Evolutionary conservation across 2,329 filamentous ascomycete species (phyloP).

Genomic region (Fusarium aywerte): DNA sequence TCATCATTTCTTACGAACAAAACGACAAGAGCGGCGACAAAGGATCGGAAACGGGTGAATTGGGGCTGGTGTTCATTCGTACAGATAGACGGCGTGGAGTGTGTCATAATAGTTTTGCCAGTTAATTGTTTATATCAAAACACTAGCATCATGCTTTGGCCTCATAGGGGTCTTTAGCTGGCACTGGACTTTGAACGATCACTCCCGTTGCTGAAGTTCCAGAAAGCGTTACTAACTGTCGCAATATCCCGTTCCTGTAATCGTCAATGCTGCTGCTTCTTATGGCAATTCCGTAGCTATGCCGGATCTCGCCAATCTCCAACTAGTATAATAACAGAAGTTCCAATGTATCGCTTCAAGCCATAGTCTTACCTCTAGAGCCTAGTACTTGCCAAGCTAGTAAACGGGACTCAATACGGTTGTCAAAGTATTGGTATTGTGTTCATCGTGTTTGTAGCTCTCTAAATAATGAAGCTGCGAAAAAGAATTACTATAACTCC

Average conservation of each 20-base stretch:
- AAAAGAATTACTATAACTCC: constrained; percentile 15
- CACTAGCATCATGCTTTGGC: constrained; percentile 24
- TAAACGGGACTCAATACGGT: neutral
- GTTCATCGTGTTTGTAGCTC: neutral
- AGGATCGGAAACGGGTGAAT: constrained; percentile 19
- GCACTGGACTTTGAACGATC: constrained; percentile 5
- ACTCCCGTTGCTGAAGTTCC: neutral
- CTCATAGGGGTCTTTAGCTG: constrained; percentile 1
- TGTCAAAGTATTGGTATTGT: neutral
- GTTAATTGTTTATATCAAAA: constrained; percentile 39
- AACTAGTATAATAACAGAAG: neutral
- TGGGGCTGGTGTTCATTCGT: constrained; percentile 20
- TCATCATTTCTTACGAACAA: constrained; percentile 40
- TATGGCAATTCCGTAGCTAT: neutral
- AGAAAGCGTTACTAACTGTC: neutral
- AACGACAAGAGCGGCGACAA: constrained; percentile 27
- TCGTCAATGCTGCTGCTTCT: neutral
- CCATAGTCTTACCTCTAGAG: too few species aligned
- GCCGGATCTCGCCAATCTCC: neutral
- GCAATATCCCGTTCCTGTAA: neutral
- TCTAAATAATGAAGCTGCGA: constrained; percentile 1
- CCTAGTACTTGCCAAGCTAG: neutral
- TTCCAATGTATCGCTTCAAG: neutral
- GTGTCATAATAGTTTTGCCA: constrained; percentile 43
- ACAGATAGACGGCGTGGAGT: constrained; percentile 39